Conservation (phyloP, 768 basidiomycete species). For the Lyophyllum shimeji region DNA sequence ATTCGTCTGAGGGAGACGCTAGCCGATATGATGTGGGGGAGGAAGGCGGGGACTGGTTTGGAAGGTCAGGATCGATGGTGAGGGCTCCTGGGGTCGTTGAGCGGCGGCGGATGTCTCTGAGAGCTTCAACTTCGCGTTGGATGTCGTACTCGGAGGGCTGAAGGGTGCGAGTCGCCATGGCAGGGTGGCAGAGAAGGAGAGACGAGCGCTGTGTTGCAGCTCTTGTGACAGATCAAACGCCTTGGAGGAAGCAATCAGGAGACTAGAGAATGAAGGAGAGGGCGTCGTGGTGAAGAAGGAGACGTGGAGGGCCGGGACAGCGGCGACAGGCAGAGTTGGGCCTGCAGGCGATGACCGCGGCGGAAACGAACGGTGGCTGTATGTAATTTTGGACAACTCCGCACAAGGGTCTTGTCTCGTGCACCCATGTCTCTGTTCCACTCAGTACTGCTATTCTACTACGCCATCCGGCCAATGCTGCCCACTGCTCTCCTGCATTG, state of each 20-base stretch:
- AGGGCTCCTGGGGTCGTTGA: conserved; percentile 84
- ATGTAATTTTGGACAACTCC: conserved; percentile 25
- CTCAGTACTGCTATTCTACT: neutral
- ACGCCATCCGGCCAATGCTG: neutral
- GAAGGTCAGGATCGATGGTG: conserved; percentile 90
- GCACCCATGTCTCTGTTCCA: conserved; percentile 2
- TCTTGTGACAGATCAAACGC: conserved; percentile 5
- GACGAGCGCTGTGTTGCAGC: neutral
- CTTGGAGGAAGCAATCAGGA: neutral
- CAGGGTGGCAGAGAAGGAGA: conserved; percentile 9
- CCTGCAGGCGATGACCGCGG: neutral
- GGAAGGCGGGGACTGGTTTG: conserved; percentile 62
- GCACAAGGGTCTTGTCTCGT: conserved; percentile 17
- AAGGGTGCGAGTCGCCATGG: conserved; percentile 47
- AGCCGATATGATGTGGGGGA: conserved; percentile 60
- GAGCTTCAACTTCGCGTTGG: conserved; percentile 81
- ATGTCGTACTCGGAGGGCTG: conserved; percentile 86
- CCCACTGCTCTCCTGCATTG: neutral
- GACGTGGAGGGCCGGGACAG: neutral
- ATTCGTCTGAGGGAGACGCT: conserved; percentile 22
- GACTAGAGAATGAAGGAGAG: neutral
- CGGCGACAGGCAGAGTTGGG: neutral
- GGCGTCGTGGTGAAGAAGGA: neutral
- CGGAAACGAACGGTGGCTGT: conserved; percentile 8
- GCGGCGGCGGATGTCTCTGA: conserved; percentile 80